Percentiles rank a stretch among this genome's conserved stretches.
These are phyloP conservation scores for Amanita inopinata DNA, from an alignment of 768 basidiomycete species.

Conservation along the genomic window DNA sequence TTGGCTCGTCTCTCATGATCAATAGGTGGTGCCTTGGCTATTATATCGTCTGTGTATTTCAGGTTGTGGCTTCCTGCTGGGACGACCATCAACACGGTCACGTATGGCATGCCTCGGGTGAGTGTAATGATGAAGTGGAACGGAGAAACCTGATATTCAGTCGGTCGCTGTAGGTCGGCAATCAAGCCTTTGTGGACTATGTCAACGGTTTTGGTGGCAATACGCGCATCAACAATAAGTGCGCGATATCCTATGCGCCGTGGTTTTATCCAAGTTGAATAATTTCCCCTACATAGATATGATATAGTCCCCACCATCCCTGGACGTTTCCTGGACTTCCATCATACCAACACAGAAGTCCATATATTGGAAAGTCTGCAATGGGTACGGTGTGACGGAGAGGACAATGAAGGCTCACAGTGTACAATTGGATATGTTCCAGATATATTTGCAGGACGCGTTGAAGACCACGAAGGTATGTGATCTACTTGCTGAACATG, in stretches of 20 bases:
- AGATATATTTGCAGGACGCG: constrained; percentile 34
- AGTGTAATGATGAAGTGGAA: constrained; percentile 17
- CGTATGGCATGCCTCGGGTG: constrained; percentile 42
- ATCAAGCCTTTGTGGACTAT: constrained; percentile 39
- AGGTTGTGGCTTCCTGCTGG: constrained; percentile 30
- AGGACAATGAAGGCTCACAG: constrained; percentile 45
- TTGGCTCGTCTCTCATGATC: not conserved
- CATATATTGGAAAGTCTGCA: not conserved
- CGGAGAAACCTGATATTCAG: not conserved
- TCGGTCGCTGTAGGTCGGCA: constrained; percentile 13
- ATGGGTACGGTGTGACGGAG: constrained; percentile 20
- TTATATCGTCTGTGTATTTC: constrained; percentile 40
- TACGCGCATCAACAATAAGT: not conserved
- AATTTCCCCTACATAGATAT: constrained; percentile 26
- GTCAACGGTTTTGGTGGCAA: constrained; percentile 21
- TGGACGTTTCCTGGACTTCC: constrained; percentile 36
- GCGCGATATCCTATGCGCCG: too few species aligned
- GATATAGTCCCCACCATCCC: constrained; percentile 50
- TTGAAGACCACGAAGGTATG: constrained; percentile 38
- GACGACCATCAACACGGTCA: constrained; percentile 30
- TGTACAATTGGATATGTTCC: constrained; percentile 47
- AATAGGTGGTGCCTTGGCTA: constrained; percentile 37
- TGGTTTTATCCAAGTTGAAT: too few species aligned
- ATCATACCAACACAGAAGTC: constrained; percentile 38
- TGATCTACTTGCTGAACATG: not conserved